Base-by-base conservation (phyloP, 192 early-diverging fungal genomes). In the Coemansia nantahalensis region DNA sequence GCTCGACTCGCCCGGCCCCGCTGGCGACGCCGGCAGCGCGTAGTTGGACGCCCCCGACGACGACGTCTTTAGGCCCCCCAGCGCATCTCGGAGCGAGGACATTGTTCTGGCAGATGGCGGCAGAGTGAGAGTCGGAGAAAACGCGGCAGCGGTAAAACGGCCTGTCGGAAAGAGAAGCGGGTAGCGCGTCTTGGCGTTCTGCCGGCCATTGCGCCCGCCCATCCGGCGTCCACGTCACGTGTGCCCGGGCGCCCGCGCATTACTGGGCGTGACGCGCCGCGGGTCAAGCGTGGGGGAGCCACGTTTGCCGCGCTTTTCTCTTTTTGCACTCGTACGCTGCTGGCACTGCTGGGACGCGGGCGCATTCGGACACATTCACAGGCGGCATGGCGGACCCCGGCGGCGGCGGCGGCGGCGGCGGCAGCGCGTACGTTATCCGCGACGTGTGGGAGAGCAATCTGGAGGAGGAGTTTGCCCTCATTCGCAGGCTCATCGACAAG, bases 391-490 rank as follows among this genome's bases (percentile, higher is more conserved):
- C n/a, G n/a, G 10, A 22, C 19, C 21, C 12, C 11, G 12, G 19
- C 11, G 32, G 26, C 28, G 26, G 30, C 38, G 18, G n/a, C n/a
- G n/a, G n/a, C n/a, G n/a, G n/a, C 30, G 47, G 48, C 26, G 0
- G 15, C 9, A 26, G 55, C 34, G 24, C 70, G 24, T 62, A 58
- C 31, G 75, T 84, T 45, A 90, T 90, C 48, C 81, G 82, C 62
- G 87, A 92, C 52, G 90, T 92, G 39, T 92, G 97, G 97, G 92
- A 88, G 38, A 84, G 86, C 61, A 99, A 97, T 62, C 78, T 99
- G 21, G 94, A 99, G 70, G 86, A 89, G 18, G 97, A 97, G 76
- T 90, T 99, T 83, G 80, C 63, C 31, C 68, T 84, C 41, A 77
- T 99, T 38, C 88, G 95, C 30, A 84, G 88, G 57, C 74, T 94